Percentiles rank a stretch among this genome's conserved stretches.
Evolutionary conservation across 352 stramenopile genomes (phyloP).

Genomic region (Phytophthora citrophthora): DNA sequence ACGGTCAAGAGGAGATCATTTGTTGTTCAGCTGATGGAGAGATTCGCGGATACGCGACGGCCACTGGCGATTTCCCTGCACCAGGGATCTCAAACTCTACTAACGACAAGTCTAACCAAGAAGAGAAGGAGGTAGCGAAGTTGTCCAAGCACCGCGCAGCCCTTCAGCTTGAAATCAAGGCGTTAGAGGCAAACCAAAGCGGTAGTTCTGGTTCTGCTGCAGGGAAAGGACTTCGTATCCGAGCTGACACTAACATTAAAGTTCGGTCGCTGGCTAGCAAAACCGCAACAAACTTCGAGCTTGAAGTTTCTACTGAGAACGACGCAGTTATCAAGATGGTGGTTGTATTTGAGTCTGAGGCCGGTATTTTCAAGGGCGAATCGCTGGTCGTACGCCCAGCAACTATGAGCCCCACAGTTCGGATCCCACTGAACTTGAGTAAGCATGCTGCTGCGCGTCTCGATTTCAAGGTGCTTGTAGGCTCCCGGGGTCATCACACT

Average conservation of each 20-base stretch:
- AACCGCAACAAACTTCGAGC: slow-evolving; percentile 65
- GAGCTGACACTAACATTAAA: slow-evolving; percentile 62
- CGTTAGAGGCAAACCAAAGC: slow-evolving; percentile 59
- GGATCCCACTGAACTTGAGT: slow-evolving; percentile 60
- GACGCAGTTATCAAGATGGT: slow-evolving; percentile 91
- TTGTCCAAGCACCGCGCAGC: slow-evolving; percentile 83
- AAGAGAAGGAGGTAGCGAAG: slow-evolving; percentile 83
- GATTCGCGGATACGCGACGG: slow-evolving; percentile 72
- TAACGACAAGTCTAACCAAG: slow-evolving; percentile 52
- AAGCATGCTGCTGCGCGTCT: slow-evolving; percentile 76
- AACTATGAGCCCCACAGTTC: slow-evolving; percentile 49
- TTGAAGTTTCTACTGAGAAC: slow-evolving; percentile 85
- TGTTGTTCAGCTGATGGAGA: slow-evolving; percentile 85
- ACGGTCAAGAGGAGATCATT: slow-evolving; percentile 90
- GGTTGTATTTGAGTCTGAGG: slow-evolving; percentile 86
- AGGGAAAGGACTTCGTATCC: slow-evolving; percentile 60
- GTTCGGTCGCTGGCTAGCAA: slow-evolving; percentile 65
- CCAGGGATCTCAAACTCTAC: slow-evolving; percentile 20
- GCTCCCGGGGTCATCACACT: slow-evolving; percentile 75
- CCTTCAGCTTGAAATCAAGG: slow-evolving; percentile 80
- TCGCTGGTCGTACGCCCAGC: slow-evolving; percentile 72
- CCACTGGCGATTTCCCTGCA: slow-evolving; percentile 47
- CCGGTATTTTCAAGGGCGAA: slow-evolving; percentile 88
- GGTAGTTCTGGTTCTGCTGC: slow-evolving; percentile 14
- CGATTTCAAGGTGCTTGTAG: slow-evolving; percentile 80